Evolutionary conservation across 306 rosid species (phyloP).

Genomic region (Albizia julibrissin): DNA sequence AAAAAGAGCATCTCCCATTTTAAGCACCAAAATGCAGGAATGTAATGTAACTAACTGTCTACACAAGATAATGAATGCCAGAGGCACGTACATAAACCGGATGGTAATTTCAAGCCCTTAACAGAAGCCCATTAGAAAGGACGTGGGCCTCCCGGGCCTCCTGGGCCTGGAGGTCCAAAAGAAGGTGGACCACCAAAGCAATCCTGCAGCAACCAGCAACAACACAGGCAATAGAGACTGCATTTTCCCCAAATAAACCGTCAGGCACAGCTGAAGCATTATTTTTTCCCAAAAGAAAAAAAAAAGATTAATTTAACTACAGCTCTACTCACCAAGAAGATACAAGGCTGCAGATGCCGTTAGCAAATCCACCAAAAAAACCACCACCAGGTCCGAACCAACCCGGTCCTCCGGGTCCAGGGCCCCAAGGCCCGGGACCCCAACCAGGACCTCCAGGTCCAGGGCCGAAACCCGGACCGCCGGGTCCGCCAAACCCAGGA

Average conservation of each 20-base stretch:
- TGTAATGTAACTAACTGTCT: background rate
- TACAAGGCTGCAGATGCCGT: conserved; percentile 57
- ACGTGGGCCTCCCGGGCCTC: conserved; percentile 36
- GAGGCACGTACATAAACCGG: background rate
- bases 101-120: background rate
- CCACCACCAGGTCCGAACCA: conserved; percentile 52
- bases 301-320: background rate
- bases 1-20: background rate
- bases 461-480: conserved; percentile 35
- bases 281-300: background rate
- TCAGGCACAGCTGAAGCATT: background rate
- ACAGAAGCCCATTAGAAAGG: conserved; percentile 34
- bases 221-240: conserved; percentile 75
- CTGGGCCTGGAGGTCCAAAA: conserved; percentile 25
- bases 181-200: conserved; percentile 68
- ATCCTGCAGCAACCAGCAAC: conserved; percentile 67
- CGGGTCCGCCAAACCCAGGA: conserved; percentile 34
- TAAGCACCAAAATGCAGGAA: background rate
- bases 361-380: conserved; percentile 62
- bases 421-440: conserved; percentile 37
- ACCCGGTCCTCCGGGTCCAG: conserved; percentile 37
- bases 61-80: background rate
- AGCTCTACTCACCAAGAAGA: conserved; percentile 56
- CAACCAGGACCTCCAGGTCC: conserved; percentile 45
- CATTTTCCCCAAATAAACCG: conserved; percentile 1